These are phyloP conservation scores for Castanopsis chinensis DNA, from an alignment of 306 rosid species.

Conservation along the genomic window DNA sequence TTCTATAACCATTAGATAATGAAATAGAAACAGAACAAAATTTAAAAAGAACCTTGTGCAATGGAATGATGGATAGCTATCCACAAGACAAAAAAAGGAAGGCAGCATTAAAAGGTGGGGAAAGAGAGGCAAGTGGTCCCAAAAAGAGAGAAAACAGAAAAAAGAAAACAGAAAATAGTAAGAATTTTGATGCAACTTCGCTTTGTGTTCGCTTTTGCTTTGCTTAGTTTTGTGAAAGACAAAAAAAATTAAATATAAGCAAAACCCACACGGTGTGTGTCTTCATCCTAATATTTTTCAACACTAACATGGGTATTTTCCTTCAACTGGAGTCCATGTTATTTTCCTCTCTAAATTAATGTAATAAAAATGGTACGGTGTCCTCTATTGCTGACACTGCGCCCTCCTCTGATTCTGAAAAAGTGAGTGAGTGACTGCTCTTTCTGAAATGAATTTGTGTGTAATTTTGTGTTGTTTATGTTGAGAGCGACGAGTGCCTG, in stretches of 20 bases:
- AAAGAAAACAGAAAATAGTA: slow-evolving; percentile 13
- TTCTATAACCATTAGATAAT: not conserved
- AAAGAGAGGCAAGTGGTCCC: slow-evolving; percentile 51
- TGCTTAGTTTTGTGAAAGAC: slow-evolving; percentile 31
- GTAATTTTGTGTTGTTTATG: slow-evolving; percentile 31
- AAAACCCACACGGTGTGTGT: slow-evolving; percentile 20
- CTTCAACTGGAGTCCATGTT: not conserved
- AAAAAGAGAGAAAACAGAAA: not conserved
- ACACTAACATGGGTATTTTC: slow-evolving; percentile 1
- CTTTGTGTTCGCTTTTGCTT: slow-evolving; percentile 16
- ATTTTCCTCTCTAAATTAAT: slow-evolving; percentile 21
- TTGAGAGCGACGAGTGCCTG: slow-evolving; percentile 76
- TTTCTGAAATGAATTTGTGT: slow-evolving; percentile 14
- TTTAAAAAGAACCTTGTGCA: not conserved
- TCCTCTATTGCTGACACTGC: slow-evolving; percentile 29
- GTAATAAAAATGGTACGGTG: slow-evolving; percentile 30
- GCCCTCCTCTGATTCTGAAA: slow-evolving; percentile 20
- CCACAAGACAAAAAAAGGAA: slow-evolving; percentile 26
- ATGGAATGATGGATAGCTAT: not conserved
- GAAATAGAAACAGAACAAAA: not conserved
- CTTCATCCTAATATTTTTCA: not conserved
- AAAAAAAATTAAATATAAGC: slow-evolving; percentile 13
- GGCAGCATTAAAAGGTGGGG: slow-evolving; percentile 44
- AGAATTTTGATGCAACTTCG: slow-evolving; percentile 9
- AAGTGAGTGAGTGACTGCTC: slow-evolving; percentile 27